Conservation (phyloP, 306 rosid species). For the Sicyos baderoa region DNA sequence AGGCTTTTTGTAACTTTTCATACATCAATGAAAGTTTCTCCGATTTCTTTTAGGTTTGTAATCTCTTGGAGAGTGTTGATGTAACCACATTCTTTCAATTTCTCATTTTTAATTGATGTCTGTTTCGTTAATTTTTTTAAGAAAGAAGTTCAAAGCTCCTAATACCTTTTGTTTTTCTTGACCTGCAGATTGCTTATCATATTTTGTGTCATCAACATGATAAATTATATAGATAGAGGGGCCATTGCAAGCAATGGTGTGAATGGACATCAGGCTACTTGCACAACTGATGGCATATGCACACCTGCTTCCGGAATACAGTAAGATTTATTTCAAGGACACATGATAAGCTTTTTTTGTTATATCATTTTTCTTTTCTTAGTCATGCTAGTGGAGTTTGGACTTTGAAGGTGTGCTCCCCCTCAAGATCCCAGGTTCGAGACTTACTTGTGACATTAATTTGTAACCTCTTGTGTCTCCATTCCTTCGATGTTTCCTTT, state of each 20-base stretch:
- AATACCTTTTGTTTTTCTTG: neutral
- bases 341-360: neutral
- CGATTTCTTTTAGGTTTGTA: neutral
- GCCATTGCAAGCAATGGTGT: slow-evolving; percentile 91
- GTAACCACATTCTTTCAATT: neutral
- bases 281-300: slow-evolving; percentile 65
- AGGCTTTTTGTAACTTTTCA: no score
- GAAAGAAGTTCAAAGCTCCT: neutral
- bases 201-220: slow-evolving; percentile 53
- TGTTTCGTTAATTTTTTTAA: neutral
- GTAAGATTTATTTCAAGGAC: slow-evolving; percentile 40
- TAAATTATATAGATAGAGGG: slow-evolving; percentile 84
- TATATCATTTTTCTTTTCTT: neutral
- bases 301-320: slow-evolving; percentile 71
- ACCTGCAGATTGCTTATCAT: slow-evolving; percentile 54
- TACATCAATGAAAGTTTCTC: no score
- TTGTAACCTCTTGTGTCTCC: no score
- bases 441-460: no score
- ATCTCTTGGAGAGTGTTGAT: neutral
- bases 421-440: no score
- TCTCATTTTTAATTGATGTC: neutral
- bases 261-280: slow-evolving; percentile 55
- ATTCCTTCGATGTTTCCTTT: no score
- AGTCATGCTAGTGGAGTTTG: neutral
- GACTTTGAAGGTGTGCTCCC: no score